A percentile compares a stretch with the other conserved stretches of the same genome.
Evolutionary conservation across 768 basidiomycete genomes (phyloP).

Genomic region (Lyophyllum atratum): DNA sequence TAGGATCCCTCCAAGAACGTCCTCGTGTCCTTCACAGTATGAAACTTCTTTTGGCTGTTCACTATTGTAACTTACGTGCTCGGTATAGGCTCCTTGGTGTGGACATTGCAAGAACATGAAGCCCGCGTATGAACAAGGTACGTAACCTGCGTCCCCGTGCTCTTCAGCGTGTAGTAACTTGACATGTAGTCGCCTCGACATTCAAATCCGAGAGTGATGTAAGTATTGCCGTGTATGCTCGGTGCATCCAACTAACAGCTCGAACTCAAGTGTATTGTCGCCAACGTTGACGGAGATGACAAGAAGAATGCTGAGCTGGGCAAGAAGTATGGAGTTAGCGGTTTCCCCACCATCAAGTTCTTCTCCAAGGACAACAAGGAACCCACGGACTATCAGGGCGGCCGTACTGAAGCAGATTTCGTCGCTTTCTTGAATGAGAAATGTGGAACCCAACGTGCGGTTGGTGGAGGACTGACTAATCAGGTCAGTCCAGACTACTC

Average conservation of each 20-base stretch:
- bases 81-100: constrained; percentile 71
- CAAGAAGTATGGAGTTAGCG: constrained; percentile 66
- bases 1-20: constrained; percentile 78
- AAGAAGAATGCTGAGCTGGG: constrained; percentile 74
- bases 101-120: constrained; percentile 95
- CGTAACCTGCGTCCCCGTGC: neutral
- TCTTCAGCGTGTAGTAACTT: neutral
- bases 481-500: constrained; percentile 40
- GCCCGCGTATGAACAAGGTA: constrained; percentile 82
- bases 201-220: constrained; percentile 82
- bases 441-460: constrained; percentile 82
- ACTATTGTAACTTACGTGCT: constrained; percentile 3
- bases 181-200: constrained; percentile 63
- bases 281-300: constrained; percentile 90
- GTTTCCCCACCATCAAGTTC: constrained; percentile 96
- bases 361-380: constrained; percentile 73
- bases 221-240: constrained; percentile 19
- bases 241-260: neutral
- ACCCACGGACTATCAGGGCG: constrained; percentile 67
- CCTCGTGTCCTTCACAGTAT: constrained; percentile 79
- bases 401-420: constrained; percentile 74
- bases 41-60: constrained; percentile 20
- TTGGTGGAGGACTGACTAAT: constrained; percentile 80
- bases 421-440: constrained; percentile 81
- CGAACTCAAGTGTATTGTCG: constrained; percentile 72